Percentiles rank a stretch among this genome's conserved stretches.
These are phyloP conservation scores for Mortierella sp. DNA, from an alignment of 371 early-diverging fungal species.

Conservation along the genomic window DNA sequence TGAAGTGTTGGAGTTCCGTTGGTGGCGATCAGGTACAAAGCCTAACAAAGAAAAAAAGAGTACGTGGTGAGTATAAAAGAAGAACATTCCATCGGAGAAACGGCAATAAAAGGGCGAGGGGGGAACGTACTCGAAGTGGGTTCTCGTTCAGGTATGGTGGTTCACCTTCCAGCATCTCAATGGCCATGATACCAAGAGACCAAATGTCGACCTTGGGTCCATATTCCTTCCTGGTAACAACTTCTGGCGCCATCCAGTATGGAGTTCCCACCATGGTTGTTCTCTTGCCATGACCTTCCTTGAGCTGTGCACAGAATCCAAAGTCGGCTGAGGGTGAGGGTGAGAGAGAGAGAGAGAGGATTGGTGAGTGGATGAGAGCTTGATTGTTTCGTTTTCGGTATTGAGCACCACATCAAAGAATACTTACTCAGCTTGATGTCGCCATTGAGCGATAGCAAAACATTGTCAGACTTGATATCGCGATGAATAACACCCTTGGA, in stretches of 20 bases:
- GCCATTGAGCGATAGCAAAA: conserved; percentile 87
- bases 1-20: conserved; percentile 95
- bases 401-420: conserved; percentile 5
- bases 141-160: conserved; percentile 97
- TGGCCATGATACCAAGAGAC: conserved; percentile 96
- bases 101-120: conserved; percentile 1
- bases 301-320: conserved; percentile 94
- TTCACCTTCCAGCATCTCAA: conserved; percentile 94
- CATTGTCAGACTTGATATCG: conserved; percentile 98
- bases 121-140: conserved; percentile 73
- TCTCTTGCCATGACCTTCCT: conserved; percentile 81
- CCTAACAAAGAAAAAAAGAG: conserved; percentile 52
- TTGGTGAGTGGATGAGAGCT: conserved; percentile 8
- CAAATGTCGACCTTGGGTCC: conserved; percentile 97
- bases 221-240: conserved; percentile 93
- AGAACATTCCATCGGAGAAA: neutral
- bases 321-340: conserved; percentile 77
- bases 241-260: conserved; percentile 98
- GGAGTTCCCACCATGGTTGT: conserved; percentile 95
- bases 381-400: no score
- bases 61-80: no score
- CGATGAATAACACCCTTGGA: conserved; percentile 95
- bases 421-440: conserved; percentile 90
- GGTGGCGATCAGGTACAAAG: conserved; percentile 95
- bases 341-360: neutral